A percentile compares a stretch with the other conserved stretches of the same genome.
Evolutionary conservation across 805 yeast genomes (phyloP).

Genomic region (Candida saitoana): DNA sequence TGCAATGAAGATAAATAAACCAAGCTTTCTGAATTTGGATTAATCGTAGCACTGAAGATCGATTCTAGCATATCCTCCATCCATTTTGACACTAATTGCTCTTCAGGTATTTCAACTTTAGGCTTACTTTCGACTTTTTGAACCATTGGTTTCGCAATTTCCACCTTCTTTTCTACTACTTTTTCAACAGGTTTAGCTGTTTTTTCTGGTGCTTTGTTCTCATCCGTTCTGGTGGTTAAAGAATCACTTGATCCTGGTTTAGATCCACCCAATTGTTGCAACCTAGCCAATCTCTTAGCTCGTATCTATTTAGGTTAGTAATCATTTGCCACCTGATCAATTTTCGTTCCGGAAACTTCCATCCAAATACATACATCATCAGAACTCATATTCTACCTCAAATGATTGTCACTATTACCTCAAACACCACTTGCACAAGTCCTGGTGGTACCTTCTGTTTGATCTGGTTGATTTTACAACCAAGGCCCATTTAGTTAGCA

Average conservation of each 20-base stretch:
- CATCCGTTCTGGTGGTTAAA: not conserved
- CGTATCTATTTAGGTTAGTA: constrained; percentile 31
- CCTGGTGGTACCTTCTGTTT: no score
- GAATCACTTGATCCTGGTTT: not conserved
- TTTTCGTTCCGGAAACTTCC: not conserved
- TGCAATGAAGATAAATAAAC: constrained; percentile 21
- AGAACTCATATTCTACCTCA: constrained; percentile 9
- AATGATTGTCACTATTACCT: no score
- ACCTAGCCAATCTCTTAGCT: constrained; percentile 51
- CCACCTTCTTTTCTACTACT: not conserved
- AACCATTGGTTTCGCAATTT: not conserved
- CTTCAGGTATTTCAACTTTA: constrained; percentile 5
- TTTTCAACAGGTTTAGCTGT: not conserved
- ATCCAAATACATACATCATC: constrained; percentile 14
- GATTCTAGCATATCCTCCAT: constrained; percentile 31
- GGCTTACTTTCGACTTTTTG: not conserved
- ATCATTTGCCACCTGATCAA: constrained; percentile 3
- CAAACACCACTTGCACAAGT: no score
- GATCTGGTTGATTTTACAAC: not conserved
- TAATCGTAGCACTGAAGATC: constrained; percentile 33
- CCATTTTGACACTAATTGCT: constrained; percentile 37
- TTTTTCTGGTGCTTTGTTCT: not conserved
- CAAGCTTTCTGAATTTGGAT: constrained; percentile 14
- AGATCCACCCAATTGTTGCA: constrained; percentile 19
- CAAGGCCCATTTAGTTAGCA: not conserved